Evolutionary conservation across 1,284 basidiomycete genomes (phyloP).

Genomic region (Sanghuangporus sanghuang): DNA sequence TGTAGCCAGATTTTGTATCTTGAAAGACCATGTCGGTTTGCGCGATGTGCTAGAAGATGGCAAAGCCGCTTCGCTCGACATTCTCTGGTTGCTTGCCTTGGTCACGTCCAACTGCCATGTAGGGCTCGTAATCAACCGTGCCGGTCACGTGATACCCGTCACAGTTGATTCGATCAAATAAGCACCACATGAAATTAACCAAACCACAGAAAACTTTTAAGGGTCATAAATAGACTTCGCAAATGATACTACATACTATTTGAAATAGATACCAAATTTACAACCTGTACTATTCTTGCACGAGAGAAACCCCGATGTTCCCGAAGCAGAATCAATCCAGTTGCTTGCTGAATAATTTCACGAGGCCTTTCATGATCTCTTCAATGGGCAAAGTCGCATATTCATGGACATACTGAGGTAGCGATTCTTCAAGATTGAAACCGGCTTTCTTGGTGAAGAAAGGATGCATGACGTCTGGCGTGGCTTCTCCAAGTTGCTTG

Average conservation of each 20-base stretch:
- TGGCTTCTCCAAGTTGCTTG: constrained; percentile 81
- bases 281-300: no score
- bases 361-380: constrained; percentile 77
- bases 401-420: constrained; percentile 84
- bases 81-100: constrained; percentile 9
- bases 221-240: no score
- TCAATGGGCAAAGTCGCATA: constrained; percentile 81
- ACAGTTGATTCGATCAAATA: not conserved
- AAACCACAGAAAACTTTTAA: no score
- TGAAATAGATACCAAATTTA: no score
- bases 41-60: not conserved
- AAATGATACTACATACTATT: no score
- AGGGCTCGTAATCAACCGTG: not conserved
- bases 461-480: constrained; percentile 82
- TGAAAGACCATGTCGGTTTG: constrained; percentile 11
- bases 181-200: not conserved
- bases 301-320: no score
- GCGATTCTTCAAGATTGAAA: constrained; percentile 71
- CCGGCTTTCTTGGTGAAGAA: constrained; percentile 83
- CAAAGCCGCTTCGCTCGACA: constrained; percentile 8
- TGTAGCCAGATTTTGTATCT: constrained; percentile 12
- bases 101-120: constrained; percentile 12
- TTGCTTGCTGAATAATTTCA: constrained; percentile 80
- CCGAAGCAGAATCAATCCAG: constrained; percentile 31
- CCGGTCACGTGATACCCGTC: not conserved